Evolutionary conservation across 2,329 filamentous ascomycete species (phyloP).

Genomic region (Neopestalotiopsis sp.): DNA sequence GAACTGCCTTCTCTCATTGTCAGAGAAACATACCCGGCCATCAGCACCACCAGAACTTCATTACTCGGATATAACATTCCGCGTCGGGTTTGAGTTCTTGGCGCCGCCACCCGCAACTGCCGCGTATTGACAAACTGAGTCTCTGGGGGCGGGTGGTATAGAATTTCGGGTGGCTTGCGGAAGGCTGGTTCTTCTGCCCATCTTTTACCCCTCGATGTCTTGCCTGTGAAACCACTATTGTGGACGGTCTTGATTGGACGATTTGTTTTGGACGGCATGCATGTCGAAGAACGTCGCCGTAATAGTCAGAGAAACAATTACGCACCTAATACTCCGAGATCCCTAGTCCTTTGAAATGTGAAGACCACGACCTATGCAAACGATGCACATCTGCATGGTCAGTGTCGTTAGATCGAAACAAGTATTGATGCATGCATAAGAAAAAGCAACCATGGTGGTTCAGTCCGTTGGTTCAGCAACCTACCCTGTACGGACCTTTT

Average conservation of each 20-base stretch:
- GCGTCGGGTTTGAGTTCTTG: too few relatives aligned
- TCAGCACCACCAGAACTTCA: too few relatives aligned
- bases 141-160: not conserved
- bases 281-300: not conserved
- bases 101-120: too few relatives aligned
- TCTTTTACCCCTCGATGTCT: not conserved
- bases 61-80: too few relatives aligned
- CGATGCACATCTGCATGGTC: not conserved
- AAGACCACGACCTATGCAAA: not conserved
- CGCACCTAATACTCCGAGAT: not conserved
- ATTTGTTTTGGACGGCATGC: not conserved
- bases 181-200: not conserved
- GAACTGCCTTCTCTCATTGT: too few relatives aligned
- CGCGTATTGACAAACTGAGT: not conserved
- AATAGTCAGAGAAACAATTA: not conserved
- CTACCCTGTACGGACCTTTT: not conserved
- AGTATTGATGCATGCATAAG: not conserved
- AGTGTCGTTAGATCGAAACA: not conserved
- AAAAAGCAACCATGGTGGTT: not conserved
- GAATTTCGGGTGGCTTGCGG: not conserved
- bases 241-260: not conserved
- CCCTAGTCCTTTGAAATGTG: not conserved
- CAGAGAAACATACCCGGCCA: too few relatives aligned
- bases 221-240: not conserved
- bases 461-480: not conserved